Percentiles rank a stretch among this genome's conserved stretches.
Evolutionary conservation across 2,329 filamentous ascomycete species (phyloP).

Genomic region (Colletotrichum tamarilloi): DNA sequence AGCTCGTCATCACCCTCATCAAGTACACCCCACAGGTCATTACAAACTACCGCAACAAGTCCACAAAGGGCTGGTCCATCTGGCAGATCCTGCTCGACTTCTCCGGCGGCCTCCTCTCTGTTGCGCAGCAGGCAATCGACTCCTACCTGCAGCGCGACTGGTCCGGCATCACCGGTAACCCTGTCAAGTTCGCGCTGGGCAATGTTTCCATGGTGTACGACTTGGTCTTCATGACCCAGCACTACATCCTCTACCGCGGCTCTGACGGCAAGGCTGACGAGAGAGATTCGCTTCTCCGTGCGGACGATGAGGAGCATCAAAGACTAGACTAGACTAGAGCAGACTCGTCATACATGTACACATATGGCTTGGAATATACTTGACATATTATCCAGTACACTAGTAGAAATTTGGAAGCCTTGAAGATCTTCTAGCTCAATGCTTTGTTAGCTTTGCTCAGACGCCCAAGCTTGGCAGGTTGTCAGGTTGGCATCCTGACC

Average conservation of each 20-base stretch:
- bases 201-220: conserved; percentile 91
- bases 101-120: conserved; percentile 81
- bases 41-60: conserved; percentile 85
- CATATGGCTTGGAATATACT: not conserved
- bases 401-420: not conserved
- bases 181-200: conserved; percentile 87
- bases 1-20: conserved; percentile 86
- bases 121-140: conserved; percentile 86
- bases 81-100: conserved; percentile 86
- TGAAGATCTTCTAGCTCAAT: no score
- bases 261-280: conserved; percentile 36
- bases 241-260: conserved; percentile 79
- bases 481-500: not conserved
- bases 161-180: conserved; percentile 91
- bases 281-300: conserved; percentile 32
- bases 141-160: conserved; percentile 87
- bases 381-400: not conserved
- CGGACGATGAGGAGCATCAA: conserved; percentile 35
- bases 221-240: conserved; percentile 85
- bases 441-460: no score
- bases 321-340: conserved; percentile 31
- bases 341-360: not conserved
- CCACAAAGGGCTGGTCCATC: conserved; percentile 90
- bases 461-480: not conserved
- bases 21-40: conserved; percentile 93